These are phyloP conservation scores for Cucurbita maxima DNA, from an alignment of 306 rosid species.

Conservation along the genomic window DNA sequence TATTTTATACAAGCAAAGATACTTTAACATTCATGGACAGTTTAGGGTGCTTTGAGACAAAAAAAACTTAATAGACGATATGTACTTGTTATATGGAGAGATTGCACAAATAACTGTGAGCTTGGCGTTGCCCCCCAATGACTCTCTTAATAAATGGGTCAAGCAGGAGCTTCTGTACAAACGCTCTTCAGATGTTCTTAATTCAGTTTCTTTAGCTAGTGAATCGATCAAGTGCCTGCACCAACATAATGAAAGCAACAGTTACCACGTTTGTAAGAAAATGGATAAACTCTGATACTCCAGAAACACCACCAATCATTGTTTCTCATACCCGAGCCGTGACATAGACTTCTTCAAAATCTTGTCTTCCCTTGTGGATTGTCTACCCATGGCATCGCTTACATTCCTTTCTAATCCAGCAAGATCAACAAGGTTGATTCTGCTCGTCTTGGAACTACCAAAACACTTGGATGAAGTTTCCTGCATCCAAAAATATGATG, in stretches of 20 bases:
- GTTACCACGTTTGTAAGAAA: neutral
- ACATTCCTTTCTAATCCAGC: constrained; percentile 71
- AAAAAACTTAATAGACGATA: neutral
- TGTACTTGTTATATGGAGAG: constrained; percentile 55
- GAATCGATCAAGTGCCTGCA: constrained; percentile 60
- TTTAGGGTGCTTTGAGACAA: neutral
- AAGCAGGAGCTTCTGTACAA: constrained; percentile 48
- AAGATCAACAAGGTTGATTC: constrained; percentile 82
- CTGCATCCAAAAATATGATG: constrained; percentile 14
- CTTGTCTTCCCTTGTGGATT: constrained; percentile 45
- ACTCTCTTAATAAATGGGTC: constrained; percentile 55
- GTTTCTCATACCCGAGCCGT: constrained; percentile 53
- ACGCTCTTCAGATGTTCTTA: constrained; percentile 33
- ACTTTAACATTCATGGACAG: neutral
- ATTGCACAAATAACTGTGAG: constrained; percentile 72
- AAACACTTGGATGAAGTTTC: constrained; percentile 58
- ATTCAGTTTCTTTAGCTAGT: constrained; percentile 33
- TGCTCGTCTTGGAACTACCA: constrained; percentile 90
- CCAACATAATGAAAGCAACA: constrained; percentile 10
- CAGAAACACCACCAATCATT: neutral
- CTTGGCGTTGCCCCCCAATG: constrained; percentile 85
- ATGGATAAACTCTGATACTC: neutral
- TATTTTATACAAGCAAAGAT: constrained; percentile 23
- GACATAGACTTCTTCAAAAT: constrained; percentile 74
- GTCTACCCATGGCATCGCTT: constrained; percentile 42